These are phyloP conservation scores for Prunus armeniaca DNA, from an alignment of 306 rosid genomes.

Conservation along the genomic window DNA sequence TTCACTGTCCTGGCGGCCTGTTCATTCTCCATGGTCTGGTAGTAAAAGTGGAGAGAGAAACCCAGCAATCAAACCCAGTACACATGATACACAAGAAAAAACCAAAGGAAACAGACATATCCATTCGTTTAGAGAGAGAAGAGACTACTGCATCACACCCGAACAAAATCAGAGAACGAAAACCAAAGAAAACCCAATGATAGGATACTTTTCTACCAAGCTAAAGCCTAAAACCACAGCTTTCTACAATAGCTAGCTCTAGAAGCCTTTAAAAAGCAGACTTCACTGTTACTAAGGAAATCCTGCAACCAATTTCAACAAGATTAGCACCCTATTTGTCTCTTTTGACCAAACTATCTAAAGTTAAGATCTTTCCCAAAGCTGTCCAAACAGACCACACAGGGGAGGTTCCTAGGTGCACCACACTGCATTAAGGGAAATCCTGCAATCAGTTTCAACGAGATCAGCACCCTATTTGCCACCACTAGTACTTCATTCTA, in stretches of 20 bases:
- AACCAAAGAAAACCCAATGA: too few relatives aligned
- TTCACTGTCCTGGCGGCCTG: not conserved
- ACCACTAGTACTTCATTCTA: too few relatives aligned
- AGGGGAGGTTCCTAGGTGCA: not conserved
- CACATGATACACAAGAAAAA: not conserved
- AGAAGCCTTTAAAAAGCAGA: not conserved
- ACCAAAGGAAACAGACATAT: not conserved
- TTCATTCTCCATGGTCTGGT: not conserved
- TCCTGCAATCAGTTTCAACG: not conserved
- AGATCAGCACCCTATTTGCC: not conserved
- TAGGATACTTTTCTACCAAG: too few relatives aligned
- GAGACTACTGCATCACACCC: not conserved
- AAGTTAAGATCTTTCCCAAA: conserved; percentile 1
- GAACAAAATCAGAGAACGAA: not conserved
- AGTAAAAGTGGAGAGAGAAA: not conserved
- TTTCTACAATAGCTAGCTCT: not conserved
- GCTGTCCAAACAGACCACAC: not conserved
- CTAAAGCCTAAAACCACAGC: too few relatives aligned
- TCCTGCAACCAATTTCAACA: not conserved
- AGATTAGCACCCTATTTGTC: not conserved
- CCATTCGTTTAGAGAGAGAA: too few relatives aligned
- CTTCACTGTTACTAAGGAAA: not conserved
- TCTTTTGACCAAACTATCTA: not conserved
- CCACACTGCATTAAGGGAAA: not conserved
- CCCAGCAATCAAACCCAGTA: not conserved